Base-by-base conservation (phyloP, 371 early-diverging fungal species). In the Thermomucor indicae-seudaticae region DNA sequence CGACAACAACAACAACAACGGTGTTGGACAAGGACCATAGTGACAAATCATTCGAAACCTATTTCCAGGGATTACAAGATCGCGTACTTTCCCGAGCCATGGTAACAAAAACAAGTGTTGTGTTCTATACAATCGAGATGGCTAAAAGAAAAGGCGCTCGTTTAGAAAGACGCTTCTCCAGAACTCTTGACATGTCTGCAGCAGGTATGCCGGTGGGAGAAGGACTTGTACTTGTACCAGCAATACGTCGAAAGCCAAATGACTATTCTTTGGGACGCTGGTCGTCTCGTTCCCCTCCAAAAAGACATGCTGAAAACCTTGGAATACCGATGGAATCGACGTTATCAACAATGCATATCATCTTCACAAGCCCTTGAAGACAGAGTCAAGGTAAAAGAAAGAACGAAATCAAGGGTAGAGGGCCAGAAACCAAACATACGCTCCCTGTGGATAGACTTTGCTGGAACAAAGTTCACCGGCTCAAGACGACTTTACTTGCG, bases 401-500 rank as follows among this genome's bases (percentile, higher is more conserved):
- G 10, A 23, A 23, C 42, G 6, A 23, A 4, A 0, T 14, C 1
- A 7, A 12, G 25, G n/a, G 14, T 39, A 39, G 20, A 39, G 20
- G 39, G 16, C 17, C 6, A 39, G 19, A 23, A 41, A 41, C 19
- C 20, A 14, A 11, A 19, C 20, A 3, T 20, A 4, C 20, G 6
- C 4, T 41, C 7, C 10, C 24, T 10, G 8, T 32, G 34, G n/a
- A 42, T 23, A 47, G 47, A 35, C 40, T 2, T 29, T 49, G 19
- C 39, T 49, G 29, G 49, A 49, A 28, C 38, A 49, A 24, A 49
- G 40, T 29, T 37, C 49, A 10, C 54, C 54, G 12, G 20, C 46
- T 7, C 25, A 41, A 7, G 54, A 53, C 1, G 54, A 53, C 20
- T 53, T 53, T 25, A 47, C 41, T n/a, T 53, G 54, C 47, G 54